Percentiles rank a stretch among this genome's conserved stretches.
These are phyloP conservation scores for Musa balbisiana DNA, from an alignment of 202 grass and related monocot genomes.

Conservation along the genomic window DNA sequence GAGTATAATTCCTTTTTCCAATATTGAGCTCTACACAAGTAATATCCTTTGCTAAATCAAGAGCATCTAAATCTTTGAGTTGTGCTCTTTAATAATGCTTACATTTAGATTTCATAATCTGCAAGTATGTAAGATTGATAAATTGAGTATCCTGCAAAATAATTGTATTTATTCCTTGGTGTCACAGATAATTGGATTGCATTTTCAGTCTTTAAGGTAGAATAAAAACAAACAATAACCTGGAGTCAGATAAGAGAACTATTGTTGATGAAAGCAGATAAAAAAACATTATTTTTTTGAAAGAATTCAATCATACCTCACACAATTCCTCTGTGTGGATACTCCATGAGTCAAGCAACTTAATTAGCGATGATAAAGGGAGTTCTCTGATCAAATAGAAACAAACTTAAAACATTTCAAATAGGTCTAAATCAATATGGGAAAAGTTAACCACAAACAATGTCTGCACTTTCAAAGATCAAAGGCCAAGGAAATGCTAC, in stretches of 20 bases:
- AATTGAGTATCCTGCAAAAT: too few relatives aligned
- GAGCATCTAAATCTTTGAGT: too few relatives aligned
- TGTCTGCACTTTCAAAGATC: background rate
- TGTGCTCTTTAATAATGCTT: too few relatives aligned
- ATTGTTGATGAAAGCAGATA: background rate
- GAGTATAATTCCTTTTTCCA: too few relatives aligned
- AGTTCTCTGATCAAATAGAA: constrained; percentile 56
- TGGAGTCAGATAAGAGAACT: background rate
- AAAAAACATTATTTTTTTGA: background rate
- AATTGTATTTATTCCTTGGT: too few relatives aligned
- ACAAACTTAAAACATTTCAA: constrained; percentile 19
- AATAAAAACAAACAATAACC: too few relatives aligned
- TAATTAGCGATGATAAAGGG: constrained; percentile 41
- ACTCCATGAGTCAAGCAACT: constrained; percentile 53
- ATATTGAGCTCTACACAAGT: too few relatives aligned
- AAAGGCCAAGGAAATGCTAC: background rate
- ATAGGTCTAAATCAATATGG: constrained; percentile 9
- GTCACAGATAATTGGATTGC: too few relatives aligned
- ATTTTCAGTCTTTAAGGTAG: too few relatives aligned
- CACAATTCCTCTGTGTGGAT: constrained; percentile 40
- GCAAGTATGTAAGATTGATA: too few relatives aligned
- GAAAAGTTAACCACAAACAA: background rate
- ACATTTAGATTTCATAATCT: too few relatives aligned
- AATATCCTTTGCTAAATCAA: too few relatives aligned
- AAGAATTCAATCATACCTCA: constrained; percentile 44